Base-by-base conservation (phyloP, 1,284 basidiomycete genomes). In the Crocinoboletus sp. region DNA sequence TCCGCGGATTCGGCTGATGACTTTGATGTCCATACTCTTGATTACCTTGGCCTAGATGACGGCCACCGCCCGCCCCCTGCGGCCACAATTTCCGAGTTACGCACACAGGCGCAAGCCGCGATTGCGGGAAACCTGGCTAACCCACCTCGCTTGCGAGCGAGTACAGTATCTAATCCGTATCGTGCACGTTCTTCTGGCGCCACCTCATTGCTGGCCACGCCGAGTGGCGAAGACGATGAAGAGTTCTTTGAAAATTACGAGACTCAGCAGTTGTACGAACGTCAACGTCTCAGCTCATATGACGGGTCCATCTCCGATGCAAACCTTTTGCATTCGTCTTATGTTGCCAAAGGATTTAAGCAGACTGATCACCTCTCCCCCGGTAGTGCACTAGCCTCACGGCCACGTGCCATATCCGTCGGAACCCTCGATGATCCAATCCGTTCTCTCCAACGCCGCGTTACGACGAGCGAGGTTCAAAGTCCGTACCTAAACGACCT, bases 41-140 rank as follows among this genome's bases (percentile, higher is more conserved):
- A 94, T 66, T 96, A 96, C 64, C 85, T 97, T 41, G 94, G 94
- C 35, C 76, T 97, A 54, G 94, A 94, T 56, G 89, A 91, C 50
- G 71, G 69, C 45, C 74, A 75, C 53, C 75, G 78, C 44, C 77
- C 76, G 48, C 63, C 82, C 10, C 81, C 82, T 2, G 87, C 88
- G 4, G 90, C 88, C 9, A 91, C 87, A 39, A 81, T 92, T 50
- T 81, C 87, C 13, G 91, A 92, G 66, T 72, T 92, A 48, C 82
- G 87, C 53, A 88, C 78, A 53, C 91, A 92, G 64, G 86, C 88
- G 32, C 91, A 93, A 65, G 84, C 87, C 28, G 90, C 87, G 29
- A 91, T 94, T 57, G 84, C 86, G 25, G 84, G 83, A 34, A 89
- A 89, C 58, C 67, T 89, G 36, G 82, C 82, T 40, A 82, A 83